Conservation (phyloP, 495 filamentous ascomycete species). For the Rostrohypoxylon terebratum region DNA sequence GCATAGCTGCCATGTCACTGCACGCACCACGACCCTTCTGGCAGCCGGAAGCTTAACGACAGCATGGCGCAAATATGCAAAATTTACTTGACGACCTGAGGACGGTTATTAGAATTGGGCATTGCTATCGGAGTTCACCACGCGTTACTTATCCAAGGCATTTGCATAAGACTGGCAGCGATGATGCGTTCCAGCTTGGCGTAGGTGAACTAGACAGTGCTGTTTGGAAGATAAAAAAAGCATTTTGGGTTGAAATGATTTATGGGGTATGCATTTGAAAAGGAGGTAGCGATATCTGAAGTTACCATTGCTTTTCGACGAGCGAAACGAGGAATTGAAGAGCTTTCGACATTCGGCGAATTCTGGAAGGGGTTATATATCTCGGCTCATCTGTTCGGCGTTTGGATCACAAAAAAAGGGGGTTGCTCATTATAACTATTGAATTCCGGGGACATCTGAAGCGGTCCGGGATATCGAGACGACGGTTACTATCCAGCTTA, state of each 20-base stretch:
- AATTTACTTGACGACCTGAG: background rate
- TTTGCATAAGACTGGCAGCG: conserved; percentile 12
- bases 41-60: background rate
- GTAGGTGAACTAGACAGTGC: conserved; percentile 8
- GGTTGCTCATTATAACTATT: conserved; percentile 15
- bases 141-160: conserved; percentile 15
- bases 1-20: conserved; percentile 44
- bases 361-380: conserved; percentile 2
- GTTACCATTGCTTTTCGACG: background rate
- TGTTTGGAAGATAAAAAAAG: conserved; percentile 17
- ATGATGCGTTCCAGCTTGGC: conserved; percentile 1
- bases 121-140: background rate
- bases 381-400: conserved; percentile 33
- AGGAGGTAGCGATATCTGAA: conserved; percentile 19
- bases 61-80: background rate
- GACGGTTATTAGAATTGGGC: background rate
- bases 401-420: conserved; percentile 32
- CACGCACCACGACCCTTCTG: background rate
- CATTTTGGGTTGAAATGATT: conserved; percentile 26
- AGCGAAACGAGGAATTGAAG: conserved; percentile 3
- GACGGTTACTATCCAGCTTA: conserved; percentile 1
- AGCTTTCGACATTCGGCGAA: background rate
- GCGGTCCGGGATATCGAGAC: conserved; percentile 7
- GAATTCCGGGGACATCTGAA: conserved; percentile 20
- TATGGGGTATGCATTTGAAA: conserved; percentile 38